These are phyloP conservation scores for Phytophthora niederhauseri DNA, from an alignment of 352 stramenopile genomes.

Conservation along the genomic window DNA sequence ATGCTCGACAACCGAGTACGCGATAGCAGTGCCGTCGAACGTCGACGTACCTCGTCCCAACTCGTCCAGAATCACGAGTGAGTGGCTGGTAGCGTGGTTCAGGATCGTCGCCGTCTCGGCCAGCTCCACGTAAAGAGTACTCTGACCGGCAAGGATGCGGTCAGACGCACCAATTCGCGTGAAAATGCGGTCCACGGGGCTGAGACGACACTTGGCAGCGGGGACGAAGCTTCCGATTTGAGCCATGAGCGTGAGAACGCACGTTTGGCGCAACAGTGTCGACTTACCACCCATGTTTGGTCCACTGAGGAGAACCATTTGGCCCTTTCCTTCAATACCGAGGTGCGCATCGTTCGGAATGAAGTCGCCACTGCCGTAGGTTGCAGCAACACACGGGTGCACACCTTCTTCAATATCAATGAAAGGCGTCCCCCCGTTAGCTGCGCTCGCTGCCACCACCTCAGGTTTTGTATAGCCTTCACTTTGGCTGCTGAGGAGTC, in stretches of 20 bases:
- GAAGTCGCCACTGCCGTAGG: constrained; percentile 89
- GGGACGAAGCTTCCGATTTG: constrained; percentile 99
- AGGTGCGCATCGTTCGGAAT: constrained; percentile 97
- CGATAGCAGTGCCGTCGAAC: constrained; percentile 98
- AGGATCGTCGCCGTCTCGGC: constrained; percentile 98
- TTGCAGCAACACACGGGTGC: constrained; percentile 94
- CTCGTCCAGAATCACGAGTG: constrained; percentile 99
- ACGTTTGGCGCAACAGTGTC: constrained; percentile 98
- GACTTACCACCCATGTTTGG: constrained; percentile 99
- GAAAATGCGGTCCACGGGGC: constrained; percentile 98
- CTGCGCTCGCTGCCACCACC: constrained; percentile 77
- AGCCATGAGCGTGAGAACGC: constrained; percentile 97
- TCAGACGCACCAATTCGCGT: constrained; percentile 99
- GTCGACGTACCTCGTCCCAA: constrained; percentile 98
- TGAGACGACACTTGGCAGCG: constrained; percentile 93
- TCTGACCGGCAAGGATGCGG: constrained; percentile 97
- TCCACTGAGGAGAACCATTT: constrained; percentile 95
- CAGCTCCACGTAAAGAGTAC: constrained; percentile 99
- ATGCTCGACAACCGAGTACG: constrained; percentile 96
- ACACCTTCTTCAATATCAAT: constrained; percentile 94
- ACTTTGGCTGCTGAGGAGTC: constrained; percentile 92
- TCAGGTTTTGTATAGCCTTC: constrained; percentile 93
- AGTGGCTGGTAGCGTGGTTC: constrained; percentile 94
- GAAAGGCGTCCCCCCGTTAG: constrained; percentile 65
- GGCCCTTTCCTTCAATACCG: constrained; percentile 64